These are phyloP conservation scores for Castanea sativa DNA, from an alignment of 306 rosid species.

Conservation along the genomic window DNA sequence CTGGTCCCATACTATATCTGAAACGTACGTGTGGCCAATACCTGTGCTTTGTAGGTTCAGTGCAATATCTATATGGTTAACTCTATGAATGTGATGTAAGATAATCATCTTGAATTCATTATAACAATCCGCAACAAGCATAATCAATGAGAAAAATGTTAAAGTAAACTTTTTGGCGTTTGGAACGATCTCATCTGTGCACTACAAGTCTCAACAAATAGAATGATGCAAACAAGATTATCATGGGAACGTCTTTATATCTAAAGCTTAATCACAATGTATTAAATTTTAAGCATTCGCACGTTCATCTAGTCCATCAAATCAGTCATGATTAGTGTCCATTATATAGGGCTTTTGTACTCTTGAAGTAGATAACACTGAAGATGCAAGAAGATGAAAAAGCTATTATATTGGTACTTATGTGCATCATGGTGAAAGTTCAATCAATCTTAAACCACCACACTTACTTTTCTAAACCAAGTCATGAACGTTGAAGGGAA, in stretches of 20 bases:
- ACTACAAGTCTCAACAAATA: slow-evolving; percentile 7
- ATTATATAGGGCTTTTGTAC: slow-evolving; percentile 8
- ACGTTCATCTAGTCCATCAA: slow-evolving; percentile 22
- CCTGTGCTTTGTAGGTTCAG: slow-evolving; percentile 28
- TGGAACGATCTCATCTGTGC: not conserved
- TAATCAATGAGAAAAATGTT: not conserved
- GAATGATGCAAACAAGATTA: slow-evolving; percentile 31
- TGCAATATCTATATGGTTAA: not conserved
- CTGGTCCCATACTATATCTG: slow-evolving; percentile 33
- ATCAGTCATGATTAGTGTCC: slow-evolving; percentile 26
- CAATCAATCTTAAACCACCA: not conserved
- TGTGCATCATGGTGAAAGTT: not conserved
- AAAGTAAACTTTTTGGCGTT: not conserved
- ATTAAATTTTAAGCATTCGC: slow-evolving; percentile 37
- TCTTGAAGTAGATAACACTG: slow-evolving; percentile 6
- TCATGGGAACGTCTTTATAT: not conserved
- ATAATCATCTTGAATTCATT: slow-evolving; percentile 25
- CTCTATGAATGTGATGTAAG: slow-evolving; percentile 3
- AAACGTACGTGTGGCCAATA: slow-evolving; percentile 43
- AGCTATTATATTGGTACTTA: not conserved
- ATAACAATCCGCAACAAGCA: slow-evolving; percentile 20
- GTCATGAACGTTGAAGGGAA: not conserved
- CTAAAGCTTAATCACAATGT: slow-evolving; percentile 12
- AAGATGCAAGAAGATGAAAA: slow-evolving; percentile 5
- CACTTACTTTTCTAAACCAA: not conserved